Evolutionary conservation across 2,329 filamentous ascomycete genomes (phyloP).

Genomic region (Pestalotiopsis sp.): DNA sequence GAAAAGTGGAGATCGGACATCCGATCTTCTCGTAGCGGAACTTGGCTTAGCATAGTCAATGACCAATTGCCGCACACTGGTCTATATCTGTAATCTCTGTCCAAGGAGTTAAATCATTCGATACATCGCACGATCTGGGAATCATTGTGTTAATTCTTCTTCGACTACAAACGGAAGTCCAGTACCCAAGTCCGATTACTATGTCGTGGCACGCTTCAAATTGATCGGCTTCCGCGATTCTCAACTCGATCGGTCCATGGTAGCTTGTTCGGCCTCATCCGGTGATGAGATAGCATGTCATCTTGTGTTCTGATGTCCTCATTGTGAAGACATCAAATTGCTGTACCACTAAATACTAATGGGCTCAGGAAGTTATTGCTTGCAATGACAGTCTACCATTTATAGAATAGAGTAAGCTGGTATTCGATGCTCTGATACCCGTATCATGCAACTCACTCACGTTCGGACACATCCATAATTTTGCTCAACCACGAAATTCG

Average conservation of each 20-base stretch:
- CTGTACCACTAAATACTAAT: too few species aligned
- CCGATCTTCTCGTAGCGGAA: not conserved
- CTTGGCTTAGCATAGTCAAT: not conserved
- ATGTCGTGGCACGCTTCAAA: not conserved
- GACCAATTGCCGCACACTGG: not conserved
- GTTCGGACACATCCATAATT: too few species aligned
- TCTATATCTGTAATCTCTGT: not conserved
- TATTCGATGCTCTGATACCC: too few species aligned
- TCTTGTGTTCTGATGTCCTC: too few species aligned
- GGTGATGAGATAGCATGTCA: not conserved
- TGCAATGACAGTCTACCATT: too few species aligned
- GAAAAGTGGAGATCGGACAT: not conserved
- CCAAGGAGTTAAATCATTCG: not conserved
- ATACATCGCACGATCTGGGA: not conserved
- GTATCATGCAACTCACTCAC: too few species aligned
- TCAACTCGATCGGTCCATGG: not conserved
- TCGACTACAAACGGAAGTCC: not conserved
- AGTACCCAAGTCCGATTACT: not conserved
- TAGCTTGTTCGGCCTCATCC: not conserved
- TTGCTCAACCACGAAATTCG: too few species aligned
- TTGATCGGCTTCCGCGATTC: not conserved
- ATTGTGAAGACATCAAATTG: too few species aligned
- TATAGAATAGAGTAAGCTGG: too few species aligned
- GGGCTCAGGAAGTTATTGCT: too few species aligned
- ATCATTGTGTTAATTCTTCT: not conserved